A percentile compares a stretch with the other conserved stretches of the same genome.
These are phyloP conservation scores for Ustilago hordei DNA, from an alignment of 1,284 basidiomycete genomes.

Conservation along the genomic window DNA sequence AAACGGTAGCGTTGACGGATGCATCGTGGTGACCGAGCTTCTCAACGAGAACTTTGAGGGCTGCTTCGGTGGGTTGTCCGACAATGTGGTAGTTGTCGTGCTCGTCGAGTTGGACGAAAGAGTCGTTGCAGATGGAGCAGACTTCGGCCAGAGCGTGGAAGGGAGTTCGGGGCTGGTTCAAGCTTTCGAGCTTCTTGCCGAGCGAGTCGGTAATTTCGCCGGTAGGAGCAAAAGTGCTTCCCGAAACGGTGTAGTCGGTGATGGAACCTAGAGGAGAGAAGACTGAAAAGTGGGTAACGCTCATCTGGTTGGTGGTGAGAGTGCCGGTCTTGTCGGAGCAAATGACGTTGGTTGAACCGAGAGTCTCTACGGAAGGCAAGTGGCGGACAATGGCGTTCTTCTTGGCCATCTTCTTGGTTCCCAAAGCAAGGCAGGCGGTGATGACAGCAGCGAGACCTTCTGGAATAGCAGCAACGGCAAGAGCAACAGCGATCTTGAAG, in stretches of 20 bases:
- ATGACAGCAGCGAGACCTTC: slow-evolving; percentile 69
- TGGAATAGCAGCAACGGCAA: slow-evolving; percentile 69
- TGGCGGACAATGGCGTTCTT: slow-evolving; percentile 69
- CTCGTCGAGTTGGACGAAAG: slow-evolving; percentile 71
- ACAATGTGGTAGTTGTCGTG: slow-evolving; percentile 84
- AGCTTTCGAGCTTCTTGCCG: slow-evolving; percentile 36
- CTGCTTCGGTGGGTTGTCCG: slow-evolving; percentile 87
- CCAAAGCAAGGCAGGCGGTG: slow-evolving; percentile 67
- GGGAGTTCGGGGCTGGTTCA: slow-evolving; percentile 60
- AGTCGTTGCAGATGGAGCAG: slow-evolving; percentile 67
- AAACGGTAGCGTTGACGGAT: slow-evolving; percentile 73
- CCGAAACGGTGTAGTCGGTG: slow-evolving; percentile 61
- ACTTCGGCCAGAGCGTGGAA: slow-evolving; percentile 65
- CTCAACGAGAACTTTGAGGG: slow-evolving; percentile 77
- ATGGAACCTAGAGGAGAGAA: slow-evolving; percentile 19
- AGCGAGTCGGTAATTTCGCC: slow-evolving; percentile 52
- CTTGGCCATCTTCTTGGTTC: slow-evolving; percentile 69
- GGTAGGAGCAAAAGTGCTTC: slow-evolving; percentile 61
- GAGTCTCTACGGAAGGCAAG: slow-evolving; percentile 67
- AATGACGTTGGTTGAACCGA: slow-evolving; percentile 68
- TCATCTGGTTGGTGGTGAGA: slow-evolving; percentile 69
- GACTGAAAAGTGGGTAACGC: slow-evolving; percentile 61
- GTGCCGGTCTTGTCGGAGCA: slow-evolving; percentile 70
- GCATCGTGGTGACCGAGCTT: slow-evolving; percentile 76
- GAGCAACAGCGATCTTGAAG: slow-evolving; percentile 69